These are phyloP conservation scores for Macrolepiota fuliginosa DNA, from an alignment of 768 basidiomycete genomes.

Conservation along the genomic window DNA sequence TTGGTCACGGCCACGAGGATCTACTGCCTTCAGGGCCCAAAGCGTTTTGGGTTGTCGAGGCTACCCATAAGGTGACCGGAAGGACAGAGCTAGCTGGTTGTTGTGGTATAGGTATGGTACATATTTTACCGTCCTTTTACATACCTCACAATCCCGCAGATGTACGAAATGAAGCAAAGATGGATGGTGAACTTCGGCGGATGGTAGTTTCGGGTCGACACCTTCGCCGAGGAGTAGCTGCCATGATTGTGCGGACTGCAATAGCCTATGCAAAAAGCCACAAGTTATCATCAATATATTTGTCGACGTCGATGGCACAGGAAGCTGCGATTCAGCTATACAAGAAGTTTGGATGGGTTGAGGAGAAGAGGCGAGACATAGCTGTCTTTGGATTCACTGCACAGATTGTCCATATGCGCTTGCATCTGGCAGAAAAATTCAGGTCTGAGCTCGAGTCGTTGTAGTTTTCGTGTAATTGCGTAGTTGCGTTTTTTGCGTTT, in stretches of 20 bases:
- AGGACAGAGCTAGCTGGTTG: constrained; percentile 1
- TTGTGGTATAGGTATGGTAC: not conserved
- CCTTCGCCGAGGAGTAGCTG: constrained; percentile 18
- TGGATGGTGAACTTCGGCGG: constrained; percentile 18
- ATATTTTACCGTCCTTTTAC: not conserved
- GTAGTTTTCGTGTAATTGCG: too few species aligned
- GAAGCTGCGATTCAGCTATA: constrained; percentile 18
- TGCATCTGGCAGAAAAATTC: not conserved
- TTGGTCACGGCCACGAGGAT: not conserved
- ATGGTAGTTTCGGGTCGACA: constrained; percentile 20
- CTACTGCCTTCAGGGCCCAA: not conserved
- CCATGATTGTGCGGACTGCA: constrained; percentile 13
- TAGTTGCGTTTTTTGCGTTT: too few species aligned
- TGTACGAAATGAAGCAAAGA: not conserved
- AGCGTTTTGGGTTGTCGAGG: constrained; percentile 5
- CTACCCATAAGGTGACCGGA: not conserved
- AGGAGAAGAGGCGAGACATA: not conserved
- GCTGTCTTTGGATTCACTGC: not conserved
- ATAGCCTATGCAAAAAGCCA: constrained; percentile 15
- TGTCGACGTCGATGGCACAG: constrained; percentile 18
- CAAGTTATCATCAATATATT: constrained; percentile 13
- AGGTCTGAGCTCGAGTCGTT: constrained; percentile 7
- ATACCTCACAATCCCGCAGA: not conserved
- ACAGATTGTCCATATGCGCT: not conserved
- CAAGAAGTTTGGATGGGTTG: constrained; percentile 21